These are phyloP conservation scores for Byssothecium circinans DNA, from an alignment of 2,329 filamentous ascomycete genomes.

Conservation along the genomic window DNA sequence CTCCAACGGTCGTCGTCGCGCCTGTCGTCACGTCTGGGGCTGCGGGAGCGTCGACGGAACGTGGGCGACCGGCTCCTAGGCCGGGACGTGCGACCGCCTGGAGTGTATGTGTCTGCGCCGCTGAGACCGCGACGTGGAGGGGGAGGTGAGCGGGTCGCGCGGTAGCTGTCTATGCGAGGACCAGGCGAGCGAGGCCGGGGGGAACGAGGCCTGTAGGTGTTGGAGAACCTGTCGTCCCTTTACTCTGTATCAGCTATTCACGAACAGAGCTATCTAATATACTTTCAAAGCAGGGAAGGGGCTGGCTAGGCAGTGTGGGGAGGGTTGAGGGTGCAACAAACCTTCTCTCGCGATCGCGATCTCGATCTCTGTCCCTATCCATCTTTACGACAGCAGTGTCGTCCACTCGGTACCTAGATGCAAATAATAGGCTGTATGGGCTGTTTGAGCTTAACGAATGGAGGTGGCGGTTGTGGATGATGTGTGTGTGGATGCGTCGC, in stretches of 20 bases:
- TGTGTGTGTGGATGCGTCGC: no score
- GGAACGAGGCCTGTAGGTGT: constrained; percentile 42
- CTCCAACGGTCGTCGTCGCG: constrained; percentile 48
- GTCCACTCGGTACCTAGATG: background rate
- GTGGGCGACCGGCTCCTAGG: constrained; percentile 44
- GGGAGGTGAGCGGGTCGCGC: constrained; percentile 39
- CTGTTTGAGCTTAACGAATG: constrained; percentile 1
- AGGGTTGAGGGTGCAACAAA: constrained; percentile 34
- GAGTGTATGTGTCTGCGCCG: constrained; percentile 47
- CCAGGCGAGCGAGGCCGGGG: constrained; percentile 41
- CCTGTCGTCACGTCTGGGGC: constrained; percentile 41
- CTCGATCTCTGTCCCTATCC: constrained; percentile 45
- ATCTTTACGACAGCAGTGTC: constrained; percentile 20
- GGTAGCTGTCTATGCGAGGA: constrained; percentile 42
- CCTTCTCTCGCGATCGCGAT: constrained; percentile 49
- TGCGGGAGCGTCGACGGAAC: constrained; percentile 45
- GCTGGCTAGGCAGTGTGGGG: background rate
- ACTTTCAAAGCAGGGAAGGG: background rate
- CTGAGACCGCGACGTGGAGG: constrained; percentile 39
- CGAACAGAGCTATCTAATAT: background rate
- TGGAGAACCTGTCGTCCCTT: constrained; percentile 43
- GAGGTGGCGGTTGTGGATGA: background rate
- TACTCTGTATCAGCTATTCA: constrained; percentile 13
- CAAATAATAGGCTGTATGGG: constrained; percentile 4
- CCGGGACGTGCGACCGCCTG: constrained; percentile 37